Conservation (phyloP, 208 protist species). For the Crithidia fasciculata region DNA sequence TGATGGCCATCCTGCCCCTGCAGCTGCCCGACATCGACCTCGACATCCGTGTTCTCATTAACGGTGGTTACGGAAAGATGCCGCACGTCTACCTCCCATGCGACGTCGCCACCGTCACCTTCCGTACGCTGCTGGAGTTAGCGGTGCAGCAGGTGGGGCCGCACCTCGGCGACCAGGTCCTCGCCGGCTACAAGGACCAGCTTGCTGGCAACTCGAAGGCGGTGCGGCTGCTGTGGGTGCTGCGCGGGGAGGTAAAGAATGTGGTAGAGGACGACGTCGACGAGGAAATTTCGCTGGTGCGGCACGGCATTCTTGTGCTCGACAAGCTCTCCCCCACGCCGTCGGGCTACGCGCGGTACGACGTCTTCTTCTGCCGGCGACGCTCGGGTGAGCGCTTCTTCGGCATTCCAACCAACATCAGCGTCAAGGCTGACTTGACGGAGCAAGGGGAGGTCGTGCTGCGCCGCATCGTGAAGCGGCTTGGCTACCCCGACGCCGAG, state of each 20-base stretch:
- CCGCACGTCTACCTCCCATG: constrained; percentile 48
- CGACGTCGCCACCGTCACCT: constrained; percentile 16
- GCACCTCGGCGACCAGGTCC: constrained; percentile 10
- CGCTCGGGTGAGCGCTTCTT: constrained; percentile 67
- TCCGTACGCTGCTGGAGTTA: constrained; percentile 34
- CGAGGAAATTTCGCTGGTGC: background rate
- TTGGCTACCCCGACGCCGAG: constrained; percentile 41
- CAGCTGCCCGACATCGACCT: constrained; percentile 33
- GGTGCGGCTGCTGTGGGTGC: constrained; percentile 40
- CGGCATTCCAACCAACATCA: constrained; percentile 72
- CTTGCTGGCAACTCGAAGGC: constrained; percentile 1
- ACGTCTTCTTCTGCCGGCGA: constrained; percentile 74
- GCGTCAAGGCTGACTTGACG: constrained; percentile 32
- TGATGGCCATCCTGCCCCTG: constrained; percentile 51
- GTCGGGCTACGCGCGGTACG: constrained; percentile 34
- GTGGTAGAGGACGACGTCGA: constrained; percentile 20
- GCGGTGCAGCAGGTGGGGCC: constrained; percentile 40
- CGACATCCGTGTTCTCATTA: constrained; percentile 32
- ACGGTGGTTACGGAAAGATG: constrained; percentile 48
- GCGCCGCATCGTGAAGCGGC: constrained; percentile 57
- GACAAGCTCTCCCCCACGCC: constrained; percentile 29
- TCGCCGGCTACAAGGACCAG: constrained; percentile 24
- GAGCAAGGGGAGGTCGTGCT: constrained; percentile 58
- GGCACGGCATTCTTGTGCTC: constrained; percentile 25
- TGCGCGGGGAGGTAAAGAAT: constrained; percentile 20